Base-by-base conservation (phyloP, 2,329 filamentous ascomycete genomes). In the Diaporthe vaccinii region DNA sequence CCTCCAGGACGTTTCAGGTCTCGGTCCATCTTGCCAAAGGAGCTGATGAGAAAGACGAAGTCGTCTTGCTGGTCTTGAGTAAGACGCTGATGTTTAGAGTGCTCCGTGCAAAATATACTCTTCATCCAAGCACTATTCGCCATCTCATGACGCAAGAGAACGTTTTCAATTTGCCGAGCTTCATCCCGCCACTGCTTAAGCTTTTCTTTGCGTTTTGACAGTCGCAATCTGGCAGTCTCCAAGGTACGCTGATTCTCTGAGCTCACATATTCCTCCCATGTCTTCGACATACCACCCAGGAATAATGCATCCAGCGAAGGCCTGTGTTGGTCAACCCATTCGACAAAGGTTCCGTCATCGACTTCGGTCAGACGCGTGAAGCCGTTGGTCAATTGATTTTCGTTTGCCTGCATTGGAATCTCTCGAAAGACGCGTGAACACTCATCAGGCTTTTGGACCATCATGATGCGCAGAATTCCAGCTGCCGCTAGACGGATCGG, bases 11-110 rank as follows among this genome's bases (percentile, higher is more conserved):
- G 91, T 77, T 90, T 90, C 74, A 98, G 86, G 75, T 96, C 93
- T 73, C 93, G 89, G 75, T 96, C 92, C 85, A 98, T 93, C 80
- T 93, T 95, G 7, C 90, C 89, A 81, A 97, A 95, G 0, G 93
- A 90, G 0, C 94, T 91, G 57, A 91, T 91, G 76, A 97, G 90
- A 81, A 95, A 98, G 1, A 90, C 89, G 75, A 94, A 89, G 80
- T 96, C 96, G 81, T 99, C 97, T 79, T 98, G 95, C 80, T 98
- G 95, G 80, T 99, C 97, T 83, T 99, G 97, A 72, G 95, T 85
- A 22, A 94, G 89, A 77, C 97, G 90, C 82, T 98, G 96, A 78
- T 98, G 93, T 82, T 98, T 98, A 81, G 96, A 91, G 78, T 97
- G 93, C 82, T 99, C 97, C 0, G 96, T 95, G 67, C 93, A 92